Conservation (phyloP, 768 basidiomycete species). For the Filobasidium floriforme region DNA sequence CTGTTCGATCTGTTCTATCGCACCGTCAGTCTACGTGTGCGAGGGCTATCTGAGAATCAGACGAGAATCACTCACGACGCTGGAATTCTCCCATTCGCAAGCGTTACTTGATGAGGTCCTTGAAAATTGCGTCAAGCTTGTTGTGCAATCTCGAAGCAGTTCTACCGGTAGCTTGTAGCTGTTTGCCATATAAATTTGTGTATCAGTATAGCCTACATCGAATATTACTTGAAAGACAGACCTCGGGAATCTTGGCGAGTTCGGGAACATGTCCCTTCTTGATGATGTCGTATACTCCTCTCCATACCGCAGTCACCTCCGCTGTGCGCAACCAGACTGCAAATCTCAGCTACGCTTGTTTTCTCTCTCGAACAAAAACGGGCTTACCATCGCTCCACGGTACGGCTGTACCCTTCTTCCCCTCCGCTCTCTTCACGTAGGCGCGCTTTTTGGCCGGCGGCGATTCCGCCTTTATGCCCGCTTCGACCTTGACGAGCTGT, state of each 20-base stretch:
- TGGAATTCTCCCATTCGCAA: too few relatives aligned
- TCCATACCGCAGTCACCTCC: neutral
- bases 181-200: neutral
- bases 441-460: neutral
- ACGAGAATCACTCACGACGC: too few relatives aligned
- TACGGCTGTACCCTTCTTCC: neutral
- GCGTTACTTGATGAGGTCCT: constrained; percentile 4
- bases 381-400: neutral
- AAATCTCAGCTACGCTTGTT: neutral
- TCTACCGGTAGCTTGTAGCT: neutral
- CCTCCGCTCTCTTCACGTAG: neutral
- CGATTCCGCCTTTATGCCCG: neutral
- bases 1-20: too few relatives aligned
- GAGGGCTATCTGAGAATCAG: too few relatives aligned
- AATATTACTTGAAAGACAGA: neutral
- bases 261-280: constrained; percentile 1
- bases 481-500: neutral
- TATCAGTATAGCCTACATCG: neutral
- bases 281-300: neutral
- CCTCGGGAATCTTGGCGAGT: neutral
- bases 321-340: neutral
- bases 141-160: constrained; percentile 5
- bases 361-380: neutral
- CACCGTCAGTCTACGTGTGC: too few relatives aligned
- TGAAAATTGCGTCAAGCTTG: constrained; percentile 5